Percentiles rank a stretch among this genome's conserved stretches.
phyloP scores from a whole-genome alignment of 495 filamentous ascomycete genomes.

The Trichodelitschia bisporula region DNA sequence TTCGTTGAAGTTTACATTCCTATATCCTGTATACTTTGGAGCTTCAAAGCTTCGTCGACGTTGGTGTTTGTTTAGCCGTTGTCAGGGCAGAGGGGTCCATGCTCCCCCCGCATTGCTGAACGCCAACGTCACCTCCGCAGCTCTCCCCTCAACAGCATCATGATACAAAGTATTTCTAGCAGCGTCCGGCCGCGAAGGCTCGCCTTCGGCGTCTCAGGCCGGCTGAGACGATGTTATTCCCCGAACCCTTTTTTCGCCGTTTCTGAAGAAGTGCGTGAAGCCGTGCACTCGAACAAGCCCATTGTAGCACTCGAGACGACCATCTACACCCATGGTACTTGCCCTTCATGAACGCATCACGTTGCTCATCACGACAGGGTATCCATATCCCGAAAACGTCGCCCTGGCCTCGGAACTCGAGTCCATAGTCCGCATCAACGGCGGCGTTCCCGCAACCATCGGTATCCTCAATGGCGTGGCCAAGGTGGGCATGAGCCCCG shows the following conservation, averaged over 20 bases:
- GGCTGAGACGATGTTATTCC: no score
- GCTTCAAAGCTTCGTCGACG: no score
- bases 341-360: not conserved
- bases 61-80: no score
- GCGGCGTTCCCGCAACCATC: constrained; percentile 80
- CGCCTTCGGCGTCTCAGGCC: no score
- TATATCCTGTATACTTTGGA: no score
- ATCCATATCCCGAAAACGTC: constrained; percentile 60
- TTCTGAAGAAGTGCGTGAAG: constrained; percentile 62
- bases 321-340: constrained; percentile 54
- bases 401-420: constrained; percentile 47
- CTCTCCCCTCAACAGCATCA: no score
- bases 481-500: constrained; percentile 43
- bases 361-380: constrained; percentile 31
- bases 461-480: constrained; percentile 64
- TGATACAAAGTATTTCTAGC: no score
- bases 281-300: constrained; percentile 42
- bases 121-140: no score
- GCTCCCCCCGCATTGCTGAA: no score
- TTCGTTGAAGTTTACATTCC: no score
- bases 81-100: no score
- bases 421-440: constrained; percentile 47
- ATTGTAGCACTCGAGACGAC: constrained; percentile 86
- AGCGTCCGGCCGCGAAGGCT: no score
- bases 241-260: constrained; percentile 37